Base-by-base conservation (phyloP, 805 yeast genomes). In the Yarrowia keelungensis region DNA sequence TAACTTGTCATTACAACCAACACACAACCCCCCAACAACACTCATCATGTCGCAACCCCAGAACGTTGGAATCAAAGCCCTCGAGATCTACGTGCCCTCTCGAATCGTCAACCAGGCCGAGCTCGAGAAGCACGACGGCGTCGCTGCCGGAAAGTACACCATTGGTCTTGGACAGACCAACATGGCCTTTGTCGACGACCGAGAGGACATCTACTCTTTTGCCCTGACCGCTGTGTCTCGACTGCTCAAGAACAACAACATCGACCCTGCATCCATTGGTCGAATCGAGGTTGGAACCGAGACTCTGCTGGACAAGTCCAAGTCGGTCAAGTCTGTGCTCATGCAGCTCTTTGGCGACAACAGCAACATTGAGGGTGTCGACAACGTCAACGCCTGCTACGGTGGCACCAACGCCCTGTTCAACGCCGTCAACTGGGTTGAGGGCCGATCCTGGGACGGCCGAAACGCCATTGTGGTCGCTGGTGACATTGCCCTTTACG, bases 201-300 rank as follows among this genome's bases (percentile, higher is more conserved):
- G 97, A 80, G 98, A 95, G 81, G 99, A 95, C 77, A 92, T 92
- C 75, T 93, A 93, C 83, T 95, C 99, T 45, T 84, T 95, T 85
- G 82, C 91, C n/a, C 83, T 95, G 77, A 95, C 98, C n/a, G 98
- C 85, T 22, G 84, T 90, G 71, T 86, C 89, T 71, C 87, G 86
- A 70, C 85, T 95, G 76, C 81, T 95, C 75, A 84, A 87, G 76
- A 89, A 92, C 83, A 88, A 92, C 85, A 83, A 88, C 79, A 85
- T 95, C 75, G 97, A 94, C 79, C 86, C 91, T 65, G 82, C 84
- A 77, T 81, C 85, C 69, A 87, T 95, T 76, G 99, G 99, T 75
- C 88, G 99, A 79, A 85, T 95, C 75, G 99, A 95, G 81, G 98
- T 95, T 71, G 99, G 99, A 76, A 95, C 99, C 69, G 99, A 95